Conservation (phyloP, 305 asterid genomes). For the Fraxinus platypoda region DNA sequence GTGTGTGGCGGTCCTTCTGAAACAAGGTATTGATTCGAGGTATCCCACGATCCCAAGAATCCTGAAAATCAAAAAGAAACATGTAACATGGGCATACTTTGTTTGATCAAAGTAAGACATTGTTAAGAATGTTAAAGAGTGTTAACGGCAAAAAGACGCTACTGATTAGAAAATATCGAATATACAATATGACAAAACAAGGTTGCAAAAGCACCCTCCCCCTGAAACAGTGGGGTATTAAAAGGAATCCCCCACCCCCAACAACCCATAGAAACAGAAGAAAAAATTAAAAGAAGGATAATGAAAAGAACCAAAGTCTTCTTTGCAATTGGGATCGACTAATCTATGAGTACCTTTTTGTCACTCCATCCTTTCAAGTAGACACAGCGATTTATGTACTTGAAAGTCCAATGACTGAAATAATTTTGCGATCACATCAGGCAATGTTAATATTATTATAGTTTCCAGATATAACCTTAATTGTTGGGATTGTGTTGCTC, state of each 20-base stretch:
- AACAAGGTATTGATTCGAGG: constrained; percentile 94
- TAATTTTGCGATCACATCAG: not conserved
- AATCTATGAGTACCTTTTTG: not conserved
- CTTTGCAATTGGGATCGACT: not conserved
- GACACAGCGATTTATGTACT: not conserved
- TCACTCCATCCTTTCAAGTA: not conserved
- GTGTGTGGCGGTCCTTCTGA: constrained; percentile 98
- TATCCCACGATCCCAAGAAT: constrained; percentile 99
- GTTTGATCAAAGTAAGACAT: not conserved
- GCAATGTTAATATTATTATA: not conserved
- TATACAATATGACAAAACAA: not conserved
- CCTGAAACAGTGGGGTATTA: not conserved
- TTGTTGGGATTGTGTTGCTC: not conserved
- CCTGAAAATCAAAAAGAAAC: constrained; percentile 44
- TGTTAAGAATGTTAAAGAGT: not conserved
- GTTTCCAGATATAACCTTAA: not conserved
- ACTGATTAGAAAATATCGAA: not conserved
- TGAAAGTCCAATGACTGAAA: not conserved
- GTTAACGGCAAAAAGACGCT: not conserved
- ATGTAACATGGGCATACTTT: not conserved
- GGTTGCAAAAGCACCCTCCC: not conserved
- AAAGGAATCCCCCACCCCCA: not conserved
- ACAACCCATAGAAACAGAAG: not conserved
- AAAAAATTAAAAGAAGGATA: not conserved
- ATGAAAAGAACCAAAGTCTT: not conserved